Percentiles rank a stretch among this genome's conserved stretches.
Evolutionary conservation across 2,329 filamentous ascomycete species (phyloP).

Genomic region (Calonectria pseudoreteaudii): DNA sequence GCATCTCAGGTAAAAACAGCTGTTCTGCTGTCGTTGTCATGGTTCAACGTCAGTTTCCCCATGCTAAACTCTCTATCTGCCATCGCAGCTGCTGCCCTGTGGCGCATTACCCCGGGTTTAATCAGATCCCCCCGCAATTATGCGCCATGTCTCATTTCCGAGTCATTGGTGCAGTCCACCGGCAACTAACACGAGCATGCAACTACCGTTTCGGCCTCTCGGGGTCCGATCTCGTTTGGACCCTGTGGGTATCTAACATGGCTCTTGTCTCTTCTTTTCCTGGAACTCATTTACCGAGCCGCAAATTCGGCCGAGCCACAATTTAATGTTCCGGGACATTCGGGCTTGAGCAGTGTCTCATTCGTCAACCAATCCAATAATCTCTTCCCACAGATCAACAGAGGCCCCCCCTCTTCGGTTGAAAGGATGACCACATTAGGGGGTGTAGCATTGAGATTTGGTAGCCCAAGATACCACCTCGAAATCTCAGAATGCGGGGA

Average conservation of each 20-base stretch:
- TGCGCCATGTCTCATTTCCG: conserved; percentile 6
- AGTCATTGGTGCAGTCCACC: neutral
- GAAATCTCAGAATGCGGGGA: conserved; percentile 4
- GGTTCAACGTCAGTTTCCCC: neutral
- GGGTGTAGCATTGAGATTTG: conserved; percentile 5
- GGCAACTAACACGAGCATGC: neutral
- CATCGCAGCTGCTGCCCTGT: neutral
- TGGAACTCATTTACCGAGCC: conserved; percentile 7
- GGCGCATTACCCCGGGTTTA: neutral
- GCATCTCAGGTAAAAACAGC: neutral
- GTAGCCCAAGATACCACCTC: neutral
- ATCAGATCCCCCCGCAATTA: neutral
- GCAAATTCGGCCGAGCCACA: neutral
- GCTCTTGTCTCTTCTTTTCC: neutral
- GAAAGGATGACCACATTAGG: conserved; percentile 5
- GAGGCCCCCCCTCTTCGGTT: conserved; percentile 6
- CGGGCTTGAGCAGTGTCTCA: neutral
- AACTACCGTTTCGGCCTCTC: neutral
- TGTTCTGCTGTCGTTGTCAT: neutral
- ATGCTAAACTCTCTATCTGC: neutral
- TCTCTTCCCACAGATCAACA: neutral
- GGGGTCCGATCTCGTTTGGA: neutral
- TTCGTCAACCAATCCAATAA: neutral
- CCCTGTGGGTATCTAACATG: neutral
- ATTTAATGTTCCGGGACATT: neutral